Evolutionary conservation across 495 filamentous ascomycete species (phyloP).

Genomic region (Podospora comata): DNA sequence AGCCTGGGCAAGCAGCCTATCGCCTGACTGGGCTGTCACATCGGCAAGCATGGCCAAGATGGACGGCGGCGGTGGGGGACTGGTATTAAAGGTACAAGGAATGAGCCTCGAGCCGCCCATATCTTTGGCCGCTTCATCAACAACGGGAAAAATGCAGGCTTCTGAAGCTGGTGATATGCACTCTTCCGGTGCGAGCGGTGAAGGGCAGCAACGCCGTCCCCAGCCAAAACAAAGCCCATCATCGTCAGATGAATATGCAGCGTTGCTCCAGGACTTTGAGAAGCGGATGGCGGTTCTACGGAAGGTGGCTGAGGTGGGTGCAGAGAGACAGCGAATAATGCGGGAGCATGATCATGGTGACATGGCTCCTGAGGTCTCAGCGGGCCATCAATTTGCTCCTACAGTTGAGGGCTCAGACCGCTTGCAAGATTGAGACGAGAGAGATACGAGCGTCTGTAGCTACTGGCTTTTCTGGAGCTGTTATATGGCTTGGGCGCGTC

Average conservation of each 20-base stretch:
- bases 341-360: neutral
- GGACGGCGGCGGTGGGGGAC: slow-evolving; percentile 25
- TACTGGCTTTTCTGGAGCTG: neutral
- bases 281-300: slow-evolving; percentile 56
- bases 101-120: slow-evolving; percentile 36
- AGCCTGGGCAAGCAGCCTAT: slow-evolving; percentile 45
- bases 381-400: neutral
- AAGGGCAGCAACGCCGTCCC: slow-evolving; percentile 20
- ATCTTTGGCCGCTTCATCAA: slow-evolving; percentile 14
- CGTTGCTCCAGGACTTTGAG: slow-evolving; percentile 66
- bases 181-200: slow-evolving; percentile 34
- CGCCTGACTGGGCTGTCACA: slow-evolving; percentile 47
- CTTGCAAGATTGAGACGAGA: neutral
- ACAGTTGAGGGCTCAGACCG: neutral
- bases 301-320: slow-evolving; percentile 46
- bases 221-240: neutral
- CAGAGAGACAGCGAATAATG: slow-evolving; percentile 36
- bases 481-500: neutral
- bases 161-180: slow-evolving; percentile 26
- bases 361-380: neutral
- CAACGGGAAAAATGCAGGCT: slow-evolving; percentile 16
- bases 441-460: neutral
- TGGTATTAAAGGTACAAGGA: slow-evolving; percentile 71
- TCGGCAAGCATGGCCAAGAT: slow-evolving; percentile 43
- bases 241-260: slow-evolving; percentile 43